phyloP scores from a whole-genome alignment of 2,329 filamentous ascomycete genomes.

The Venturia effusa region DNA sequence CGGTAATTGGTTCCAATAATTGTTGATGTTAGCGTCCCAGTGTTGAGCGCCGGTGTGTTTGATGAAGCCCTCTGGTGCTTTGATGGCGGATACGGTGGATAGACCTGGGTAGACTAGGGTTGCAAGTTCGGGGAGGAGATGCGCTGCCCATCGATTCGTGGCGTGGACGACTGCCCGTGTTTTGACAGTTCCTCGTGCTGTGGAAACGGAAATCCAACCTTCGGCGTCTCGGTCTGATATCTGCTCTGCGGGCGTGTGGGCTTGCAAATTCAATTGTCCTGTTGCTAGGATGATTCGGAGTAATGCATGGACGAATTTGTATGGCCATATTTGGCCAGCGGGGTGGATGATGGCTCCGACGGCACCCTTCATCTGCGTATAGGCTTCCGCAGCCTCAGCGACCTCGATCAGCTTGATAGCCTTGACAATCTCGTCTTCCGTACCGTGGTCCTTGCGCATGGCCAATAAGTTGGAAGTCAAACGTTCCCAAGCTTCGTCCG shows the following conservation, averaged over 20 bases:
- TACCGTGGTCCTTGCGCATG: background rate
- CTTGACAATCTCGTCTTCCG: background rate
- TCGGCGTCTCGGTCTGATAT: background rate
- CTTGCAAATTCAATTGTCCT: background rate
- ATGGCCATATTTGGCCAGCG: background rate
- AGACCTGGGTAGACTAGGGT: background rate
- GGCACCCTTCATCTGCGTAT: slow-evolving; percentile 2
- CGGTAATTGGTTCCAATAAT: background rate
- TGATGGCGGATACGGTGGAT: background rate
- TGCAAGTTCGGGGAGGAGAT: slow-evolving; percentile 24
- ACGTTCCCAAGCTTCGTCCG: background rate
- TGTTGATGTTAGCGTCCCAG: background rate
- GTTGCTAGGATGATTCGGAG: background rate
- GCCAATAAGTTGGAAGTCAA: background rate
- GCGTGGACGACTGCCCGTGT: slow-evolving; percentile 20
- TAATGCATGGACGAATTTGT: background rate
- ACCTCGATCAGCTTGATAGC: background rate
- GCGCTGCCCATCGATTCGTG: slow-evolving; percentile 26
- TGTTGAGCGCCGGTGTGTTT: background rate
- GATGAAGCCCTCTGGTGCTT: background rate
- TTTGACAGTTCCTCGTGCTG: slow-evolving; percentile 15
- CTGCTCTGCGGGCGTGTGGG: background rate
- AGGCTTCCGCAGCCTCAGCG: background rate
- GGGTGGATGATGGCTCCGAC: background rate
- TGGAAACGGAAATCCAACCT: slow-evolving; percentile 14